Conservation (phyloP, 2,329 filamentous ascomycete genomes). For the Dryadomyces sulphureus region DNA sequence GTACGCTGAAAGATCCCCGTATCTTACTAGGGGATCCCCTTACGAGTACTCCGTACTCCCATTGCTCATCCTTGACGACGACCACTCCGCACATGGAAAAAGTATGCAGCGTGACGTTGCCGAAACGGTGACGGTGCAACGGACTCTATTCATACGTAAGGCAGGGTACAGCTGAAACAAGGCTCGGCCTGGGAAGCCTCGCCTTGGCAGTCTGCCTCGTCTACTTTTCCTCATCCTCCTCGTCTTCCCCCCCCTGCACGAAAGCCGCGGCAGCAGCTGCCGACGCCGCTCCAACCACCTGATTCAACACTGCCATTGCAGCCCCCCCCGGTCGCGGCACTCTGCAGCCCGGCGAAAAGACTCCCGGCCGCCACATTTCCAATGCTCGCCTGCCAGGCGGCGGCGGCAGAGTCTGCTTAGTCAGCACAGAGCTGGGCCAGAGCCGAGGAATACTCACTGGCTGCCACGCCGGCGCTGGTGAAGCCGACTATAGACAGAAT, state of each 20-base stretch:
- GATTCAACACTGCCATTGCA: neutral
- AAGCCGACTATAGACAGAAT: slow-evolving; percentile 5
- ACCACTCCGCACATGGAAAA: no score
- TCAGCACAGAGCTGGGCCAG: neutral
- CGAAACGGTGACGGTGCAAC: no score
- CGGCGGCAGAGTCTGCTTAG: slow-evolving; percentile 14
- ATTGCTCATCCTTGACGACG: no score
- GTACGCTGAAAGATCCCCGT: no score
- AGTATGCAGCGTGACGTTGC: no score
- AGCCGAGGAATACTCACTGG: neutral
- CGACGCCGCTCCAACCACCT: no score
- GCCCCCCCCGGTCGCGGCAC: slow-evolving; percentile 16
- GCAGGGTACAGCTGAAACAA: no score
- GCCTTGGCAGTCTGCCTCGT: no score
- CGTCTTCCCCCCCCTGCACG: neutral
- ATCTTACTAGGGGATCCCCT: no score
- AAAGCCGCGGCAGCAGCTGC: neutral
- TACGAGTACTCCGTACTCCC: no score
- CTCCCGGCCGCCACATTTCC: slow-evolving; percentile 15
- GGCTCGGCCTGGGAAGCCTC: neutral
- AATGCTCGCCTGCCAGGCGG: slow-evolving; percentile 14
- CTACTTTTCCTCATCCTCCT: no score
- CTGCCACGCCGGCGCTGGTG: slow-evolving; percentile 1
- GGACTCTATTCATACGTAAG: no score
- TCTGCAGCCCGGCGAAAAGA: slow-evolving; percentile 17